These are phyloP conservation scores for Albifimbria verrucaria DNA, from an alignment of 2,329 filamentous ascomycete species.

Conservation along the genomic window DNA sequence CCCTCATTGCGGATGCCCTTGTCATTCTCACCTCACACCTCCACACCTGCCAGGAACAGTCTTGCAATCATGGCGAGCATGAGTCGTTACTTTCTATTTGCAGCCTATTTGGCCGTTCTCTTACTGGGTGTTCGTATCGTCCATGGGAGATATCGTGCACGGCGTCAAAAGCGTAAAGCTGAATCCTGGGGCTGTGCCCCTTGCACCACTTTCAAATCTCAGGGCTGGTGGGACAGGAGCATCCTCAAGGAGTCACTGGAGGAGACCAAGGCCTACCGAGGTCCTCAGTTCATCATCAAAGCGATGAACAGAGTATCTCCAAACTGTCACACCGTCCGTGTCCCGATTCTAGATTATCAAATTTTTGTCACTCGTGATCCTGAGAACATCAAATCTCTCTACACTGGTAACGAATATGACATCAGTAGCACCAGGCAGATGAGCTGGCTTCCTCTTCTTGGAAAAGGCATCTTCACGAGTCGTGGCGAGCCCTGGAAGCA, in stretches of 20 bases:
- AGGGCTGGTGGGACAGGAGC: background rate
- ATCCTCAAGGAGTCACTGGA: background rate
- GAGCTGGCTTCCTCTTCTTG: constrained; percentile 3
- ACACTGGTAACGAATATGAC: background rate
- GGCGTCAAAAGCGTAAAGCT: background rate
- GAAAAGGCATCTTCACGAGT: constrained; percentile 1
- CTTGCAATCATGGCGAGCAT: background rate
- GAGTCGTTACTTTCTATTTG: background rate
- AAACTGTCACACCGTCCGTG: background rate
- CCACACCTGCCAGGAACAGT: background rate
- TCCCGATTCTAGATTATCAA: background rate
- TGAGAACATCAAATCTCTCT: constrained; percentile 1
- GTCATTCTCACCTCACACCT: background rate
- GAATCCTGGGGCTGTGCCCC: background rate
- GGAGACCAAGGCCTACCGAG: background rate
- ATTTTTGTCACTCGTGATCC: background rate
- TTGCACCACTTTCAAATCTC: background rate
- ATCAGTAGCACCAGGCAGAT: background rate
- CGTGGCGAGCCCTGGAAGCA: constrained; percentile 1
- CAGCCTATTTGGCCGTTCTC: background rate
- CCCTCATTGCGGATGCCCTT: background rate
- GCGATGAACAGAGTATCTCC: background rate
- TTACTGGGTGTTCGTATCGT: background rate
- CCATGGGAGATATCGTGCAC: background rate
- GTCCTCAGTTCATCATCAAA: background rate